Base-by-base conservation (phyloP, 148 eudicot species). In the Pouteria glomerata region DNA sequence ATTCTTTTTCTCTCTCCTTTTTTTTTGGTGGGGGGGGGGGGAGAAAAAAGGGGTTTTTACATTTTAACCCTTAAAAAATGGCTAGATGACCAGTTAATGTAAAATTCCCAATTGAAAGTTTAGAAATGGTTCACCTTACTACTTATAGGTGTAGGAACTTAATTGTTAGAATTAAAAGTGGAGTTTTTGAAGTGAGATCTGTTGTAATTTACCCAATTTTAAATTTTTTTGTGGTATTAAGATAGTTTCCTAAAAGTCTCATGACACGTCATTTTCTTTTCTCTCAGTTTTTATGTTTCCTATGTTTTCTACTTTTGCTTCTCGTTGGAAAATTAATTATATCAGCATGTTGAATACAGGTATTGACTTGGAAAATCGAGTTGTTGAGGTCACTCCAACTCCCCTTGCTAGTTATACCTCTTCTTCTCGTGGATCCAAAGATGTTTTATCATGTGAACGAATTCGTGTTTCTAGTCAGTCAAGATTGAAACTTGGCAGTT, bases 401-500 rank as follows among this genome's bases (percentile, higher is more conserved):
- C 78, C 75, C 48, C 68, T 89, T 51, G 44, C 63, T 53, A 84
- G 76, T 58, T 51, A 76, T 74, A 42, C 70, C 6, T 59, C 79
- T 12, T 45, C 81, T 76, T 71, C 82, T 76, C 48, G 21, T 30
- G 90, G 77, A 51, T 75, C 87, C 42, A 88, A 78, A 61, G 93
- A 89, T 62, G 71, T 51, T 76, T 66, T 85, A 63, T 71, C 76
- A 34, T 95, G 98, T 68, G 90, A 82, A 67, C 96, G 97, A 47
- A 76, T 91, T 73, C 73, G 70, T 47, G 75, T 91, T 44, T 76
- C 81, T 79, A 93, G 97, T 68, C 69, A 77, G 59, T 86, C 97
- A 53, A 91, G 98, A 77, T 73, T 79, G 64, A 80, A 84, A 76
- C 83, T 95, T 71, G 80, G 86, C 78, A 86, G 81, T 68, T 95